Evolutionary conservation across 257 asterid genomes (phyloP), one percentile per base, ranked within the genome.

Genomic region (Euphrasia confusa): DNA sequence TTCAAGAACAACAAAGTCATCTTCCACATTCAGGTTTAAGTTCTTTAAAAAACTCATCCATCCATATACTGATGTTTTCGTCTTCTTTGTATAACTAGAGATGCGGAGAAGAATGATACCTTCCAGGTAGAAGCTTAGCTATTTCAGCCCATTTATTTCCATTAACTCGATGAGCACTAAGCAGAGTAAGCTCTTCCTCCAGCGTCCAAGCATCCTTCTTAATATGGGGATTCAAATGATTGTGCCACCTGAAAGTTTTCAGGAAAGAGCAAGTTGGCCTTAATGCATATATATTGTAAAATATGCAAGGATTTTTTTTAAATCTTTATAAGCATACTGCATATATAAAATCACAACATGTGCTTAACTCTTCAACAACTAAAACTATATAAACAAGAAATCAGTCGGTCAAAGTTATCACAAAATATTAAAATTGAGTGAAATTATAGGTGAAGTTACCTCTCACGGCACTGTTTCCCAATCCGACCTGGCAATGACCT

Each of bases 121-220:
- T 85, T 75, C 99, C 99, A 26, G 99, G 97, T 52, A 93, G 77
- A 71, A 86, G 91, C 84, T 82, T 93, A 50, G 99, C 99, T 64
- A 93, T 78, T 79, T 93, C 99, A 74, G 99, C 97, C 99, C 99
- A 93, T 79, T 93, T 93, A 70, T 93, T 93, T 72, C 99, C 97
- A 77, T 89, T 78, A 40, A 78, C 53, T 35, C 87, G 79, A 71
- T 93, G 99, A 68, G 96, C 97, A 74, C 81, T 77, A 71, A 93
- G 86, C 66, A 93, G 81, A 35, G 85, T 83, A 56, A 78, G 85
- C 75, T 93, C 99, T 82, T 93, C 99, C 68, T 93, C 99, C 84
- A 85, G 72, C 54, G 85, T 81, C 99, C 99, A 93, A 28, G 97
- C 93, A 64, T 93, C 99, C 77, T 87, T 89, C 83, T 84, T 93